Evolutionary conservation across 176 grass and related monocot genomes (phyloP), one percentile per base, ranked within the genome.

Genomic region (Urochloa ruziziensis): DNA sequence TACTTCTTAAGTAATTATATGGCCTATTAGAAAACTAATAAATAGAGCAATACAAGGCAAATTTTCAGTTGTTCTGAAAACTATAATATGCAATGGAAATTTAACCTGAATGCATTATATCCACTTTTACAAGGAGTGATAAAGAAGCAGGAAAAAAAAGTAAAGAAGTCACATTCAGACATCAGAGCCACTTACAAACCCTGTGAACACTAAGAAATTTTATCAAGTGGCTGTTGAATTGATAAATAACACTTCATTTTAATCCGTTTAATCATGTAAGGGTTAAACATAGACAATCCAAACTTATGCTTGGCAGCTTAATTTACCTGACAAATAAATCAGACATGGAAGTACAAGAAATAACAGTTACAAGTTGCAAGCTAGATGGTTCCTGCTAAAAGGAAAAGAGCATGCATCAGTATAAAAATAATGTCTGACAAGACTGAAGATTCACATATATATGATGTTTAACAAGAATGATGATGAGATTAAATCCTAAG

Each of bases 311-410:
- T 54, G 34, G 39, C 32, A 32, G 6, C 21, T 69, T 76, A 66
- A 68, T 67, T 71, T 82, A 82, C 88, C 88, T 90, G 18, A 78
- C 73, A 66, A 90, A 86, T 24, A 90, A 47, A 82, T 90, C 88
- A 86, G 83, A 76, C 73, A 90, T 83, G 58, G 83, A 86, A 78
- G 88, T 82, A 78, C 88, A 90, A 36, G 83, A 86, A 33, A 90
- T 61, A 52, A 65, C 16, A 60, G 47, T 82, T 49, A 78, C 35
- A 82, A 86, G 79, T 86, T 82, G 83, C 28, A n/a, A 57, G n/a
- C 23, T 67, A 73, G 88, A 82, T 12, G 66, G 49, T 59, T 70
- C 58, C 83, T 90, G 79, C 37, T 16, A 46, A 28, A 80, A 14
- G 13, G 18, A n/a, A 74, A 71, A 8, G 21, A 82, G 14, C 14